Percentiles rank a stretch among this genome's conserved stretches.
Conservation (phyloP, 352 stramenopile genomes). For the Phytophthora fragariaefolia region DNA sequence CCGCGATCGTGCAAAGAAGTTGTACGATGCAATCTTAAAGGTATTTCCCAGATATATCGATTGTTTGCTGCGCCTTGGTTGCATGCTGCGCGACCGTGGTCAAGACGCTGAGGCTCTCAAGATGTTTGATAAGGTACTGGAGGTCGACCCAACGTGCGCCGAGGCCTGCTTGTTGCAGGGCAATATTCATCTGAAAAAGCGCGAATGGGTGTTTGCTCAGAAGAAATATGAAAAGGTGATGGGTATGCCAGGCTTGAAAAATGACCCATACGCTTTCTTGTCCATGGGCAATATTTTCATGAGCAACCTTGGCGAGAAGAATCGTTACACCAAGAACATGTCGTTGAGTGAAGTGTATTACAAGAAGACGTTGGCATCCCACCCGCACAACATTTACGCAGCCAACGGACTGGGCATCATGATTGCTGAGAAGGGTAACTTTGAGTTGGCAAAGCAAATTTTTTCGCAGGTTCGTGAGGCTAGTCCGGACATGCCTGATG, state of each 20-base stretch:
- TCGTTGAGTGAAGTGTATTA: conserved; percentile 95
- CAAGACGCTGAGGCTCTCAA: conserved; percentile 90
- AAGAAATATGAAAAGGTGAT: conserved; percentile 95
- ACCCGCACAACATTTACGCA: conserved; percentile 95
- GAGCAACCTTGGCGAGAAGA: conserved; percentile 95
- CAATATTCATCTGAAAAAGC: conserved; percentile 95
- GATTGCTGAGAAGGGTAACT: conserved; percentile 97
- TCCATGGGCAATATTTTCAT: conserved; percentile 99
- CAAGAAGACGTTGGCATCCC: conserved; percentile 94
- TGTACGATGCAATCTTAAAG: conserved; percentile 95
- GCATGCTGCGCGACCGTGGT: conserved; percentile 94
- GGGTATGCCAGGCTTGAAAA: conserved; percentile 95
- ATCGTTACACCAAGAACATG: conserved; percentile 97
- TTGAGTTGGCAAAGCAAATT: conserved; percentile 96
- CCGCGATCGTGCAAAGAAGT: conserved; percentile 87
- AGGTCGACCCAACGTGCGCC: conserved; percentile 90
- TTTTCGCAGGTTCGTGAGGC: conserved; percentile 97
- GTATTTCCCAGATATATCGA: conserved; percentile 95
- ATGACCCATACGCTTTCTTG: conserved; percentile 97
- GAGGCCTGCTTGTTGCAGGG: conserved; percentile 95
- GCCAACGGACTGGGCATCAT: conserved; percentile 98
- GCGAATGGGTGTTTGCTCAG: conserved; percentile 95
- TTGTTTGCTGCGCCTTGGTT: conserved; percentile 93
- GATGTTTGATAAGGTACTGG: conserved; percentile 94
- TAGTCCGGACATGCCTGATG: conserved; percentile 95